Conservation (phyloP, 345 rosid genomes). For the Lumnitzera racemosa region DNA sequence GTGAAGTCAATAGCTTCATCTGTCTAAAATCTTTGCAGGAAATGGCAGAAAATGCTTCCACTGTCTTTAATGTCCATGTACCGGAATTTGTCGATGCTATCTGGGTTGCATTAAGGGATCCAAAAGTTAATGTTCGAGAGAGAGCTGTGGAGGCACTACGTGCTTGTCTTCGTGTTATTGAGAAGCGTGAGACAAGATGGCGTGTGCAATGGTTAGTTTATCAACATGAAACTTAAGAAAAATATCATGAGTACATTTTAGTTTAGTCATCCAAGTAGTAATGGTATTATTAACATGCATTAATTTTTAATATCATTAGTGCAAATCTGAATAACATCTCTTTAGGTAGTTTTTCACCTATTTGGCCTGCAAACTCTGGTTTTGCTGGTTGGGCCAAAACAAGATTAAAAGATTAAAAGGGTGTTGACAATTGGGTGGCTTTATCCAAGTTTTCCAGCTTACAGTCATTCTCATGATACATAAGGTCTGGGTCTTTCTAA, state of each 20-base stretch:
- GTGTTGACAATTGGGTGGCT: too few species aligned
- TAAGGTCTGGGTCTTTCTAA: too few species aligned
- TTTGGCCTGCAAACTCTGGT: too few species aligned
- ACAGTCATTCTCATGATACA: too few species aligned
- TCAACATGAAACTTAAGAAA: background rate
- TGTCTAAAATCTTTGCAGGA: slow-evolving; percentile 36
- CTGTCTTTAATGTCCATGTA: slow-evolving; percentile 95
- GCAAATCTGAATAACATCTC: too few species aligned
- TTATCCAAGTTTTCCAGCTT: too few species aligned
- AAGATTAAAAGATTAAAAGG: too few species aligned
- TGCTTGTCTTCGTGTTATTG: slow-evolving; percentile 98
- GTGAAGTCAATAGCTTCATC: background rate
- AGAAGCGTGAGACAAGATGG: slow-evolving; percentile 99
- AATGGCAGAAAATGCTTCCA: slow-evolving; percentile 99
- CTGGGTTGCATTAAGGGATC: slow-evolving; percentile 98
- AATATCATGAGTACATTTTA: background rate
- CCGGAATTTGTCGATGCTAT: slow-evolving; percentile 96
- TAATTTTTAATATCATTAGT: too few species aligned
- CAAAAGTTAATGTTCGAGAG: slow-evolving; percentile 75
- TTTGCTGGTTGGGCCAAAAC: too few species aligned
- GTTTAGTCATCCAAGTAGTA: too few species aligned
- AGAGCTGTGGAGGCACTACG: slow-evolving; percentile 98
- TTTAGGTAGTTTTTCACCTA: too few species aligned
- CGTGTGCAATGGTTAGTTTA: slow-evolving; percentile 90
- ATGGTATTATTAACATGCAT: too few species aligned